phyloP scores from a whole-genome alignment of 352 stramenopile genomes.

The Phytophthora tubulina region DNA sequence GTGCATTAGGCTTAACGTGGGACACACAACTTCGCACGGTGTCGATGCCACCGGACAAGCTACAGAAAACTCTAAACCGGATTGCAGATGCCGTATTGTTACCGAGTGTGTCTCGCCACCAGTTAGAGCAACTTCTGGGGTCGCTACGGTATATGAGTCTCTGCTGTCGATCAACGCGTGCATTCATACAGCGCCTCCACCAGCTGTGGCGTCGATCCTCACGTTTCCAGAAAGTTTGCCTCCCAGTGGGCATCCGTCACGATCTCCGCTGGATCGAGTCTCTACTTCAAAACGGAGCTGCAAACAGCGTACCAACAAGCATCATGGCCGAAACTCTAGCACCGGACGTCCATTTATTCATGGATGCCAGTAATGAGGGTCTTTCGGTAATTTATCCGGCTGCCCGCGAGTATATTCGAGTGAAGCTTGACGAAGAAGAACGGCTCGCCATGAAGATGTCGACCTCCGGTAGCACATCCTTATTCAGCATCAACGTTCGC shows the following conservation, averaged over 20 bases:
- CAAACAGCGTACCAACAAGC: constrained; percentile 3
- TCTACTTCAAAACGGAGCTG: neutral
- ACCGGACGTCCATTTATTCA: constrained; percentile 10
- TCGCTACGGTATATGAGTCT: constrained; percentile 37
- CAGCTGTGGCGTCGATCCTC: neutral
- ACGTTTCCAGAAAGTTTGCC: neutral
- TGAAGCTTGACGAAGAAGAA: constrained; percentile 17
- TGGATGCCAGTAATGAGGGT: constrained; percentile 14
- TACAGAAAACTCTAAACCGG: constrained; percentile 20
- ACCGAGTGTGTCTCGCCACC: neutral
- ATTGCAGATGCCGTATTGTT: neutral
- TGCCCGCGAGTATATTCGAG: constrained; percentile 12
- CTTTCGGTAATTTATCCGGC: constrained; percentile 11
- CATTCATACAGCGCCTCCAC: constrained; percentile 29
- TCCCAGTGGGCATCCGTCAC: neutral
- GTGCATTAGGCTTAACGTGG: constrained; percentile 24
- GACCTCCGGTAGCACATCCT: no score
- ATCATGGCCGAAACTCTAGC: constrained; percentile 3
- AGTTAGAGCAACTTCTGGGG: constrained; percentile 33
- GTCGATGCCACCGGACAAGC: constrained; percentile 25
- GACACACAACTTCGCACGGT: constrained; percentile 9
- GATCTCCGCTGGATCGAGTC: constrained; percentile 14
- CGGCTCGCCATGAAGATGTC: neutral
- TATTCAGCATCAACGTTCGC: constrained; percentile 21
- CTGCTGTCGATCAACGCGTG: constrained; percentile 22